Conservation (phyloP, 257 asterid genomes). For the Asclepias syriaca region DNA sequence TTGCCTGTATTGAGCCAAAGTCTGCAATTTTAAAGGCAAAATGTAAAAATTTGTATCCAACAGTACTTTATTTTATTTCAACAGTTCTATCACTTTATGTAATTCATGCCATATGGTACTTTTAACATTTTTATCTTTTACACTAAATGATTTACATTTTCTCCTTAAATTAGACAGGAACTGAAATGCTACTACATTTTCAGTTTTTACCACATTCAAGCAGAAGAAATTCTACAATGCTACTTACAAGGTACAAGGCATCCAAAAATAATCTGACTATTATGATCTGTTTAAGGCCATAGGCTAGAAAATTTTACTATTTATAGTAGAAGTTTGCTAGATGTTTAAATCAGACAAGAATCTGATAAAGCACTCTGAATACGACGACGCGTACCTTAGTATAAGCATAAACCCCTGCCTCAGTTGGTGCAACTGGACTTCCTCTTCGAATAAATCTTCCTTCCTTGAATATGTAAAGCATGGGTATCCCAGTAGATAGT, state of each 20-base stretch:
- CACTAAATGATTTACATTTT: neutral
- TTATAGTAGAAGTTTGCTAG: neutral
- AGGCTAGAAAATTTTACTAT: neutral
- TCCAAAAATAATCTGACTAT: neutral
- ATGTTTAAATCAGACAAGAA: neutral
- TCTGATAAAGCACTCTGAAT: neutral
- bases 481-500: constrained; percentile 90
- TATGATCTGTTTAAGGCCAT: neutral
- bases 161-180: neutral
- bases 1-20: constrained; percentile 83
- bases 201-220: neutral
- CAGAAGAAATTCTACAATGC: no score
- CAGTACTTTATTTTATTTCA: no score
- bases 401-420: constrained; percentile 90
- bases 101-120: neutral
- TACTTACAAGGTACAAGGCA: neutral
- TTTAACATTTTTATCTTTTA: neutral
- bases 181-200: neutral
- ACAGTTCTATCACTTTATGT: no score
- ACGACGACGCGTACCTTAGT: constrained; percentile 52
- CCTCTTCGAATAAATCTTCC: constrained; percentile 87
- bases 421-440: constrained; percentile 88
- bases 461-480: constrained; percentile 92
- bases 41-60: neutral
- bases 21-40: constrained; percentile 39